Evolutionary conservation across 2,329 filamentous ascomycete genomes (phyloP).

Genomic region (Geoglossum cookeanum): DNA sequence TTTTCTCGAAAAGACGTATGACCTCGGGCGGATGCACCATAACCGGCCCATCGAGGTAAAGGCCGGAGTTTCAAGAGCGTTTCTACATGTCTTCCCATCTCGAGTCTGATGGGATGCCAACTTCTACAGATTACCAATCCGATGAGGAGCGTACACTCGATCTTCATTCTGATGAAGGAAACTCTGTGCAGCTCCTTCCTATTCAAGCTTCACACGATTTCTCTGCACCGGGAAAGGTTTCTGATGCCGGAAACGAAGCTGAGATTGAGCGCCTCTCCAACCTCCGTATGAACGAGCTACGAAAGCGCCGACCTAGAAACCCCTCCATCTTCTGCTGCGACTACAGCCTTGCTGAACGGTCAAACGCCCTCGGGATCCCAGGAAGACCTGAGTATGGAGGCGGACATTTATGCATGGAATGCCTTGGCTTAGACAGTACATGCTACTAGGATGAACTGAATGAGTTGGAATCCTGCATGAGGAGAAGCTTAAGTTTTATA

Average conservation of each 20-base stretch:
- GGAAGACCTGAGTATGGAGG: neutral
- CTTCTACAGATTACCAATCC: neutral
- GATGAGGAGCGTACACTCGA: neutral
- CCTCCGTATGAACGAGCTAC: neutral
- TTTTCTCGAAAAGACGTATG: constrained; percentile 4
- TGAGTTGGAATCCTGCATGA: neutral
- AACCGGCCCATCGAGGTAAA: neutral
- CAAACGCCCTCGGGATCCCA: neutral
- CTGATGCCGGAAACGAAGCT: neutral
- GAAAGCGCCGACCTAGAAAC: neutral
- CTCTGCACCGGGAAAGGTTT: neutral
- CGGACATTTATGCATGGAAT: constrained; percentile 1
- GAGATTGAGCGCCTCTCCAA: neutral
- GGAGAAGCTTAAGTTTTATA: neutral
- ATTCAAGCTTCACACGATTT: neutral
- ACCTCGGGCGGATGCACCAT: neutral
- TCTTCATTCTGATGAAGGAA: neutral
- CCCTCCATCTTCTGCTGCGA: neutral
- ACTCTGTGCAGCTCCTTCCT: neutral
- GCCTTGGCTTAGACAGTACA: constrained; percentile 1
- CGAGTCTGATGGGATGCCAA: neutral
- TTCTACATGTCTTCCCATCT: neutral
- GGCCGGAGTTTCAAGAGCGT: neutral
- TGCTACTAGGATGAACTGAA: neutral
- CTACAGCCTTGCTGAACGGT: neutral